Conservation (phyloP, 2,329 filamentous ascomycete genomes). For the Drechmeria coniospora region DNA sequence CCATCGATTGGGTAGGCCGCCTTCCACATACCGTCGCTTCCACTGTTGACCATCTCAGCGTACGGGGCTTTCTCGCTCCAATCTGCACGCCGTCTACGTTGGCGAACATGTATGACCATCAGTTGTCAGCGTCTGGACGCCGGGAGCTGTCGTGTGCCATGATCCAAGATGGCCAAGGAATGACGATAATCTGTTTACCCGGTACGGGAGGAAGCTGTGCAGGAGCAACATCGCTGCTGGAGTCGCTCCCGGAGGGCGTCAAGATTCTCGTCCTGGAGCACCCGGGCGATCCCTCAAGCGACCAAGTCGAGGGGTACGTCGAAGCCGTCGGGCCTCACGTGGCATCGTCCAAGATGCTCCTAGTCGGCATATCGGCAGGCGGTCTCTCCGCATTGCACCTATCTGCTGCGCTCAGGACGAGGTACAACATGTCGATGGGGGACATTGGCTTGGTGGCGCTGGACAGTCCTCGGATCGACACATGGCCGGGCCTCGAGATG, state of each 20-base stretch:
- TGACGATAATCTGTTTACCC: not conserved
- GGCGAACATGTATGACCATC: slow-evolving; percentile 1
- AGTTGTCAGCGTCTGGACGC: not conserved
- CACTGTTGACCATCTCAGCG: not conserved
- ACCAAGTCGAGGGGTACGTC: too few relatives aligned
- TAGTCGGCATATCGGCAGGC: slow-evolving; percentile 1
- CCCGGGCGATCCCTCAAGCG: too few relatives aligned
- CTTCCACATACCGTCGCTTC: too few relatives aligned
- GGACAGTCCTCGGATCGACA: slow-evolving; percentile 1
- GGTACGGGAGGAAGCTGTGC: slow-evolving; percentile 1
- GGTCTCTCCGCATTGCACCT: slow-evolving; percentile 1
- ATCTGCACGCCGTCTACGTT: slow-evolving; percentile 1
- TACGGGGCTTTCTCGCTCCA: not conserved
- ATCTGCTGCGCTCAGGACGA: not conserved
- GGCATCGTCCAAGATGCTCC: not conserved
- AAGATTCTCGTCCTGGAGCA: slow-evolving; percentile 2
- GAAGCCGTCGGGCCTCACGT: too few relatives aligned
- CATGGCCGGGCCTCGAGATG: not conserved
- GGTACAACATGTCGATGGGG: not conserved
- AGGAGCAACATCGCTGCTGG: not conserved
- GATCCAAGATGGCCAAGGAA: not conserved
- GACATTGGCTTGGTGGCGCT: slow-evolving; percentile 1
- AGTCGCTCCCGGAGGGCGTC: not conserved
- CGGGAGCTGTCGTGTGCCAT: not conserved
- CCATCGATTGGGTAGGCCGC: not conserved